Conservation (phyloP, 108 stramenopile species). For the Skeletonema grethae region DNA sequence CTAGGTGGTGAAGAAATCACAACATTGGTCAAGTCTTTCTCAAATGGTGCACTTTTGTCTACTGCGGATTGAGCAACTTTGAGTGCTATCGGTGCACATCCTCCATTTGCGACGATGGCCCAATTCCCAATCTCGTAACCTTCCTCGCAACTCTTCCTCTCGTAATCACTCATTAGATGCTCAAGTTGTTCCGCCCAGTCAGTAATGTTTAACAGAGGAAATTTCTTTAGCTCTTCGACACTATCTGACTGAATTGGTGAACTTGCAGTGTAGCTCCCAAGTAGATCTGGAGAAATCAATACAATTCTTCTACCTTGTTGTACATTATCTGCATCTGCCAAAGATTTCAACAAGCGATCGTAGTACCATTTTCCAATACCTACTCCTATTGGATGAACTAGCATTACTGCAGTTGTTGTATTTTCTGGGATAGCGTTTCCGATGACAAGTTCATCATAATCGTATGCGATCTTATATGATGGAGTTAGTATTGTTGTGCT, state of each 20-base stretch:
- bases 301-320: conserved; percentile 5
- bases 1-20: conserved; percentile 58
- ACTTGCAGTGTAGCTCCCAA: conserved; percentile 59
- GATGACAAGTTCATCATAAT: conserved; percentile 27
- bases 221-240: neutral
- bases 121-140: conserved; percentile 35
- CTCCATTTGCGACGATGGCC: conserved; percentile 65
- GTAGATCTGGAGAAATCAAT: conserved; percentile 57
- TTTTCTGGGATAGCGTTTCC: neutral
- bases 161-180: conserved; percentile 49
- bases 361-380: conserved; percentile 69
- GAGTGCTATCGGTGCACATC: conserved; percentile 66
- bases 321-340: conserved; percentile 10
- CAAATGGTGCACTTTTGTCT: conserved; percentile 14
- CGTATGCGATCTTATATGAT: conserved; percentile 18
- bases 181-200: conserved; percentile 61
- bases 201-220: conserved; percentile 56
- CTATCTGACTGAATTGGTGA: conserved; percentile 10
- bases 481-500: neutral
- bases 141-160: conserved; percentile 9
- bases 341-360: conserved; percentile 49
- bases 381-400: conserved; percentile 71
- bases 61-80: conserved; percentile 42
- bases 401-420: conserved; percentile 50
- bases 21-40: conserved; percentile 36